Percentiles rank a stretch among this genome's conserved stretches.
phyloP scores from a whole-genome alignment of 2,329 filamentous ascomycete species.

The Pseudogymnoascus sp. region DNA sequence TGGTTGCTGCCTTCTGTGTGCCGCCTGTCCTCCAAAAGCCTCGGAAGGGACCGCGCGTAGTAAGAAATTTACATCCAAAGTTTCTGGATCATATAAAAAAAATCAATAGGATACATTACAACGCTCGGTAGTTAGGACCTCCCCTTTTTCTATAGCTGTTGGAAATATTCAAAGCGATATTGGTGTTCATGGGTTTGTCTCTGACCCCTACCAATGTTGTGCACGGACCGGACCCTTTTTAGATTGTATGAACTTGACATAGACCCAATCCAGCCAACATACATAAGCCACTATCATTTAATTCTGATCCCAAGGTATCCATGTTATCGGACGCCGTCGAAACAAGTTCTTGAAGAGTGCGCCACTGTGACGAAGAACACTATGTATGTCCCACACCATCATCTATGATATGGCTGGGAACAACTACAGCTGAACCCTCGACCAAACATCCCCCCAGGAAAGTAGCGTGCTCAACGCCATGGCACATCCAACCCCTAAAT shows the following conservation, averaged over 20 bases:
- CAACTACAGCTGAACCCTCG: too few species aligned
- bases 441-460: too few species aligned
- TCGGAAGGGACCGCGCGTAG: not conserved
- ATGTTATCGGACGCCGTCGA: not conserved
- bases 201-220: not conserved
- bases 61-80: not conserved
- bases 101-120: not conserved
- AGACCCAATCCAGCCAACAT: too few species aligned
- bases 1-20: not conserved
- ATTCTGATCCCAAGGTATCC: constrained; percentile 1
- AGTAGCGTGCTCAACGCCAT: too few species aligned
- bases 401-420: too few species aligned
- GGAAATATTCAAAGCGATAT: not conserved
- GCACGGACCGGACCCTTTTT: not conserved
- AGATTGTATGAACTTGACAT: not conserved
- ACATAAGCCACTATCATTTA: too few species aligned
- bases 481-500: too few species aligned
- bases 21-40: not conserved
- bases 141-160: not conserved
- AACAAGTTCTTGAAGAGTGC: too few species aligned
- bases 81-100: not conserved
- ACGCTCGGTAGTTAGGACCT: not conserved
- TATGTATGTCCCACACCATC: too few species aligned
- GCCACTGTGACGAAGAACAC: too few species aligned
- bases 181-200: not conserved